Evolutionary conservation across 768 basidiomycete species (phyloP), one percentile per base, ranked within the genome.

Genomic region (Polyporus arcularius): DNA sequence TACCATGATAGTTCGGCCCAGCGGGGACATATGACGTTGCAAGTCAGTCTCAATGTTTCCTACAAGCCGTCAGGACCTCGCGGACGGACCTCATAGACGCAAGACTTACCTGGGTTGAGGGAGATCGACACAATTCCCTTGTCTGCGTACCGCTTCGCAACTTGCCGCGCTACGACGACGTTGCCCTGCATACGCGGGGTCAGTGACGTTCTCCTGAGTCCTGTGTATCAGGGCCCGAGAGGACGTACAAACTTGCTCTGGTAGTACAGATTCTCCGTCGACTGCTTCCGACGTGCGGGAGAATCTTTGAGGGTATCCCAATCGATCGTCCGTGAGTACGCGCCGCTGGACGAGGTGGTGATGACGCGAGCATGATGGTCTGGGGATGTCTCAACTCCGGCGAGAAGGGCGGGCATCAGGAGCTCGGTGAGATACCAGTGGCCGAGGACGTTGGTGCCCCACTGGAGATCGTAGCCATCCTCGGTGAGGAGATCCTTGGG

Each of bases 341-440:
- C 73, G 3, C 65, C 75, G 0, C 71, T 67, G 6, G 83, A 83
- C 5, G 80, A 75, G 10, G 74, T 72, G 6, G 72, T 79, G 41
- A 85, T 72, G 41, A 85, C 68, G 39, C 84, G 81, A 4, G 75
- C 71, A 40, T 76, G 76, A 39, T 75, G 69, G n/a, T 77, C 76
- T 1, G 75, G 65, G 9, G 75, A 70, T n/a, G 79, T 77, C 9
- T 74, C 76, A 2, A 68, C 69, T 10, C 74, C 71, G 4, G 72
- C 69, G 35, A 75, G 66, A 38, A 83, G 73, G 5, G 71, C 72
- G 6, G 83, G 82, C 12, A 84, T 70, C 41, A 86, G 78, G 14
- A 79, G 74, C 35, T 74, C 71, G 3, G 85, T 87, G 58, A 89
- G 78, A 61, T 81, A 78, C 67, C 80, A 85, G 67, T 84, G 88